Evolutionary conservation across 2,329 filamentous ascomycete genomes (phyloP).

Genomic region (Arthroderma sp.): DNA sequence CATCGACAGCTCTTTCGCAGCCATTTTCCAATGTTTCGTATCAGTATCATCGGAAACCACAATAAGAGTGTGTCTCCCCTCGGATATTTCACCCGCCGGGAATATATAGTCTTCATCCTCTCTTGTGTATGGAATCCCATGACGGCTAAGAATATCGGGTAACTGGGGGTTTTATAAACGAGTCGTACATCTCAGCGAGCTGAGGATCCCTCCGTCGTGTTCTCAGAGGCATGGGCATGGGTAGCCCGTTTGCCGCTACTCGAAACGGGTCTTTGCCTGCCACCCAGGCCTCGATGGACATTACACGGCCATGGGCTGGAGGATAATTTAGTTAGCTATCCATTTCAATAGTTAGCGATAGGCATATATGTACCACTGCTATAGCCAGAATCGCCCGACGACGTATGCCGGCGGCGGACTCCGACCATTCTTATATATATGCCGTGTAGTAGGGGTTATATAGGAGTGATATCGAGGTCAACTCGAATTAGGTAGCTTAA

Average conservation of each 20-base stretch:
- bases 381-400: too few relatives aligned
- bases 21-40: neutral
- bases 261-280: neutral
- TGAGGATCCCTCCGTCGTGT: neutral
- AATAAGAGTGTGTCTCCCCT: neutral
- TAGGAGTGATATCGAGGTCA: too few relatives aligned
- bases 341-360: too few relatives aligned
- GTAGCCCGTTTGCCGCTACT: neutral
- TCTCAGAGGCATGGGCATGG: neutral
- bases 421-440: too few relatives aligned
- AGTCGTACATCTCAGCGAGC: neutral
- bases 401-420: too few relatives aligned
- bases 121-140: neutral
- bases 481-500: too few relatives aligned
- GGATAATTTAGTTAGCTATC: too few relatives aligned
- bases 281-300: neutral
- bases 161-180: neutral
- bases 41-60: neutral
- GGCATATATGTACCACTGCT: too few relatives aligned
- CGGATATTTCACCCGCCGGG: neutral
- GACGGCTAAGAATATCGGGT: neutral
- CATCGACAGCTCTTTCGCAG: neutral
- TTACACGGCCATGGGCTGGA: too few relatives aligned
- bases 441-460: too few relatives aligned
- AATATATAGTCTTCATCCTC: neutral